Evolutionary conservation across 176 grass and related monocot species (phyloP).

Genomic region (Oryza glumipatula): DNA sequence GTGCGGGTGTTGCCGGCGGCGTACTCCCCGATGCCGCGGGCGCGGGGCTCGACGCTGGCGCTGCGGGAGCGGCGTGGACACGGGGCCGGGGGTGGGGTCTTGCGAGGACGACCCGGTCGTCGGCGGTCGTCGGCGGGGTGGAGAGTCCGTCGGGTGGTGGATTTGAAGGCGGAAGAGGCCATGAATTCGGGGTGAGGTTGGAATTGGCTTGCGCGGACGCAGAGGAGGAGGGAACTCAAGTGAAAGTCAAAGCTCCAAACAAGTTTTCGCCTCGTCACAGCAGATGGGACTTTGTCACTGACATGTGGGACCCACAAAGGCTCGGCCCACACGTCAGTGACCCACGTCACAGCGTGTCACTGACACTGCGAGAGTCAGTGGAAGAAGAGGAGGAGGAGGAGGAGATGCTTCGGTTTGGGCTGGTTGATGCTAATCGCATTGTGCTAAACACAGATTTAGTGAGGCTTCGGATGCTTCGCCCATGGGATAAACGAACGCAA

Average conservation of each 20-base stretch:
- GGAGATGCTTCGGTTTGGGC: too few species aligned
- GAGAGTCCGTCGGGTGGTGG: constrained; percentile 39
- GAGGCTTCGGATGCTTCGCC: neutral
- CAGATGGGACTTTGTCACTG: too few species aligned
- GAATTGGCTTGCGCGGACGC: neutral
- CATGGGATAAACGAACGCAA: neutral
- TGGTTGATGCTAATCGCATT: neutral
- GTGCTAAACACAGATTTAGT: neutral
- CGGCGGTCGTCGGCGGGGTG: constrained; percentile 10
- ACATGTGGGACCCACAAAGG: too few species aligned
- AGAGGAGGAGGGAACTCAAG: neutral
- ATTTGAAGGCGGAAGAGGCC: constrained; percentile 53
- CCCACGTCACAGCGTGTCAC: neutral
- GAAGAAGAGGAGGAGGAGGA: too few species aligned
- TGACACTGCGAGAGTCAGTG: too few species aligned
- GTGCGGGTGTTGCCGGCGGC: constrained; percentile 37
- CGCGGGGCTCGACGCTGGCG: constrained; percentile 39
- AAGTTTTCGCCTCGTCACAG: constrained; percentile 11
- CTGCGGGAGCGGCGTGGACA: constrained; percentile 50
- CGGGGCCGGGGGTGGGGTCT: neutral
- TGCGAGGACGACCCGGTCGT: neutral
- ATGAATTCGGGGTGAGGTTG: neutral
- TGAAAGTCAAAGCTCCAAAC: neutral
- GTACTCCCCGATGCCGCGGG: neutral
- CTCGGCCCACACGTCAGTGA: too few species aligned